phyloP scores from a whole-genome alignment of 352 stramenopile genomes.

The Globisporangium paddicum region DNA sequence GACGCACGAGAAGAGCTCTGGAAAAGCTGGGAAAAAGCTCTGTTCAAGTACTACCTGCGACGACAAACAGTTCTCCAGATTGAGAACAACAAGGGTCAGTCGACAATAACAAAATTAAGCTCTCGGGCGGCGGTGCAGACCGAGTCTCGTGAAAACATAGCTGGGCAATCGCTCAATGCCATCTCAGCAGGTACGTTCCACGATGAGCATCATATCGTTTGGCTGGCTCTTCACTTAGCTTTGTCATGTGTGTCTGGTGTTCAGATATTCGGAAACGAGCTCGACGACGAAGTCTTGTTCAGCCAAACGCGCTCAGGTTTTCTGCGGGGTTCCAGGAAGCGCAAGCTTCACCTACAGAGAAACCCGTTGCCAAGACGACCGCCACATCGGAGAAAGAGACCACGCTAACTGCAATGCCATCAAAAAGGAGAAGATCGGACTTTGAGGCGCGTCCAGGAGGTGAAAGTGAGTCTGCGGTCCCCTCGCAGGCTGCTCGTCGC shows the following conservation, averaged over 20 bases:
- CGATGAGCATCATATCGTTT: background rate
- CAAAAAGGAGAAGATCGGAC: slow-evolving; percentile 10
- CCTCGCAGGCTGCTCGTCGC: background rate
- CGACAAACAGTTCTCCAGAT: background rate
- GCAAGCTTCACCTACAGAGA: background rate
- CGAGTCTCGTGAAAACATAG: background rate
- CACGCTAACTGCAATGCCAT: background rate
- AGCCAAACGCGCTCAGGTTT: slow-evolving; percentile 8
- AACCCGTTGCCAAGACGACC: background rate
- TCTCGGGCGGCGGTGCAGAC: background rate
- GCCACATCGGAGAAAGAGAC: background rate
- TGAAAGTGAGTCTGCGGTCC: background rate
- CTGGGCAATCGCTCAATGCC: background rate
- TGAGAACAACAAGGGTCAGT: background rate
- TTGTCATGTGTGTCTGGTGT: background rate
- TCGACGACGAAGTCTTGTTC: slow-evolving; percentile 25
- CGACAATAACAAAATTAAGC: background rate
- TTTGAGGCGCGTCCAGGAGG: background rate
- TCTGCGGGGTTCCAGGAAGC: background rate
- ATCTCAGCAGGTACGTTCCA: slow-evolving; percentile 2
- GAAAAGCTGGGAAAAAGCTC: slow-evolving; percentile 15
- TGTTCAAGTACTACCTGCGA: slow-evolving; percentile 7
- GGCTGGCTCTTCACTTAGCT: background rate
- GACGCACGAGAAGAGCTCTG: slow-evolving; percentile 18
- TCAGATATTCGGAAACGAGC: slow-evolving; percentile 18